Evolutionary conservation across 1,284 basidiomycete genomes (phyloP).

Genomic region (Taiwanofungus camphoratus): DNA sequence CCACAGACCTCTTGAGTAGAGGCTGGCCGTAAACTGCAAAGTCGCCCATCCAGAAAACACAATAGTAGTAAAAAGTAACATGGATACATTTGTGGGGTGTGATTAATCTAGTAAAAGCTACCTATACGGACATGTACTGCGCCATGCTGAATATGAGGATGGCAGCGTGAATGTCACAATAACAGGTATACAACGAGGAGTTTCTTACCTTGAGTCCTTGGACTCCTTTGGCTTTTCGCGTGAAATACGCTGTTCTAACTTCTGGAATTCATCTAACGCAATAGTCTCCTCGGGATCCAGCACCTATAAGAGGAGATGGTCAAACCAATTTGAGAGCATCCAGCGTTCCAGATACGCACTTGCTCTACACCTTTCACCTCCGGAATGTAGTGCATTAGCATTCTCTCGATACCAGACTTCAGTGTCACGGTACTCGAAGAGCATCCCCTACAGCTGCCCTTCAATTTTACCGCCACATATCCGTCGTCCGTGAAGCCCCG

Average conservation of each 20-base stretch:
- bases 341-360: constrained; percentile 39
- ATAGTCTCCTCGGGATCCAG: constrained; percentile 89
- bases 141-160: constrained; percentile 48
- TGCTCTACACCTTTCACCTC: constrained; percentile 98
- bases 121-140: constrained; percentile 60
- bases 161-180: neutral
- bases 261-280: constrained; percentile 86
- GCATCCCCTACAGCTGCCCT: constrained; percentile 96
- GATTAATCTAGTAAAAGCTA: no score
- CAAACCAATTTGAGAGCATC: neutral
- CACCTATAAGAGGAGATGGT: constrained; percentile 43
- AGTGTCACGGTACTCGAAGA: constrained; percentile 90
- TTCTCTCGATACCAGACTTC: constrained; percentile 94
- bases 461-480: constrained; percentile 74
- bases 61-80: no score
- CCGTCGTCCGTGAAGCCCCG: constrained; percentile 67
- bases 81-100: no score
- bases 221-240: constrained; percentile 35
- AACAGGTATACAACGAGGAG: constrained; percentile 2
- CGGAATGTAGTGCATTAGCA: constrained; percentile 99
- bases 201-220: constrained; percentile 38
- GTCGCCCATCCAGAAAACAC: no score
- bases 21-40: no score
- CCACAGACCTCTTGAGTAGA: no score
- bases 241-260: constrained; percentile 78